These are phyloP conservation scores for Barnettozyma pratensis DNA, from an alignment of 805 yeast species.

Conservation along the genomic window DNA sequence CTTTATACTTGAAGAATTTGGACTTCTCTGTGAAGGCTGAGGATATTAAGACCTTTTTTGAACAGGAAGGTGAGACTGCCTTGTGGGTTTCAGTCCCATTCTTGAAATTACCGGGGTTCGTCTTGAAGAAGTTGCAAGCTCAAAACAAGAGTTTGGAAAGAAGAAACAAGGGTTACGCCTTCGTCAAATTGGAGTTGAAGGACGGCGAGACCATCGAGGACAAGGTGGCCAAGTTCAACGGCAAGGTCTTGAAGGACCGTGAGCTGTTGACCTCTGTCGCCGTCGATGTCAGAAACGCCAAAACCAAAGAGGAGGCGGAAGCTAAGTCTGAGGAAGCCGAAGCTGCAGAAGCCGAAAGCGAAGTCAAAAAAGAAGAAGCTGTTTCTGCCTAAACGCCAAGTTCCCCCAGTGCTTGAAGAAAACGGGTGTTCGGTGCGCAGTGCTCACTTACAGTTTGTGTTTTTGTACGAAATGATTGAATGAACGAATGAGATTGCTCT, in stretches of 20 bases:
- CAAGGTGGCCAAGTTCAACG: conserved; percentile 67
- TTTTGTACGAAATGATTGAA: conserved; percentile 4
- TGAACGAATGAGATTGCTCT: neutral
- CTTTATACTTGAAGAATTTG: conserved; percentile 56
- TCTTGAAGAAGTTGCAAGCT: conserved; percentile 39
- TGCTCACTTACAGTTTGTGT: neutral
- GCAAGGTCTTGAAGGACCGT: conserved; percentile 61
- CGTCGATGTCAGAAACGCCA: conserved; percentile 43
- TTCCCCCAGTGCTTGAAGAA: neutral
- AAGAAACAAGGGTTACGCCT: conserved; percentile 60
- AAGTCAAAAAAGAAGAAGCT: conserved; percentile 8
- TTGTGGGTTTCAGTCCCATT: conserved; percentile 57
- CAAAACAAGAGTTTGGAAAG: conserved; percentile 40
- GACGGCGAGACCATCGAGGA: conserved; percentile 44
- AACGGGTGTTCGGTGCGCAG: too few relatives aligned
- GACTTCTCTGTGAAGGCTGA: conserved; percentile 56
- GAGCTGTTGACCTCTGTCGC: conserved; percentile 68
- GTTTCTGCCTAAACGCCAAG: neutral
- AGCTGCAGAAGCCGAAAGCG: conserved; percentile 7
- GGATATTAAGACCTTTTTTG: conserved; percentile 47
- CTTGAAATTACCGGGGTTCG: conserved; percentile 38
- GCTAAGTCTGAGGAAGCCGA: conserved; percentile 27
- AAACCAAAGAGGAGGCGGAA: conserved; percentile 28
- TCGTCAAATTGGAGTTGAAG: conserved; percentile 40
- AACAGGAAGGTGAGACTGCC: conserved; percentile 41